A percentile compares a stretch with the other conserved stretches of the same genome.
Conservation (phyloP, 2,329 filamentous ascomycete genomes). For the Neopestalotiopsis sp. region DNA sequence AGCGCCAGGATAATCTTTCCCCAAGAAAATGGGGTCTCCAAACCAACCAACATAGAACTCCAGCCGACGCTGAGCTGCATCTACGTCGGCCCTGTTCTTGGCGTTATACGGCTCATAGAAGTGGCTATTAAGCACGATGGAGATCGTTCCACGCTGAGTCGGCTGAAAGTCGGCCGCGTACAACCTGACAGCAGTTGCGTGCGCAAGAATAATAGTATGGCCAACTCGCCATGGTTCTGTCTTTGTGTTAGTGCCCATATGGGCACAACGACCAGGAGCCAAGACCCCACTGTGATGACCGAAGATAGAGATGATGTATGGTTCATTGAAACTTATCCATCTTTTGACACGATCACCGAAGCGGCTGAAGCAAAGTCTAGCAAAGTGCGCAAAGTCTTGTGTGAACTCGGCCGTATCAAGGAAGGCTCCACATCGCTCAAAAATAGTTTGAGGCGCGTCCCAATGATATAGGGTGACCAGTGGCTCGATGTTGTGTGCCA, state of each 20-base stretch:
- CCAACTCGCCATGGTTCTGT: constrained; percentile 32
- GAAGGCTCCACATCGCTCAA: constrained; percentile 43
- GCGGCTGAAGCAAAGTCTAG: constrained; percentile 41
- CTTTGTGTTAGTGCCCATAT: constrained; percentile 10
- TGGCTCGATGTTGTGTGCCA: constrained; percentile 62
- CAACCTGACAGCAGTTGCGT: constrained; percentile 37
- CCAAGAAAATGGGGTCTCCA: constrained; percentile 42
- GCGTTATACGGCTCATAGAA: constrained; percentile 44
- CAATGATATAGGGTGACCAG: constrained; percentile 71
- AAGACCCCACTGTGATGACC: constrained; percentile 41
- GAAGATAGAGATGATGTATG: constrained; percentile 44
- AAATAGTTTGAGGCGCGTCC: constrained; percentile 50
- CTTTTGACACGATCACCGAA: constrained; percentile 42
- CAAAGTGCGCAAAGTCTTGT: constrained; percentile 43
- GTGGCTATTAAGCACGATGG: constrained; percentile 44
- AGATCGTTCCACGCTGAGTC: constrained; percentile 38
- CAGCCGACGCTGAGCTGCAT: constrained; percentile 41
- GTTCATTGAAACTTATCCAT: constrained; percentile 49
- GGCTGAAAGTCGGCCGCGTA: constrained; percentile 40
- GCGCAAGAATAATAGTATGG: constrained; percentile 42
- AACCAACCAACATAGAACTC: constrained; percentile 47
- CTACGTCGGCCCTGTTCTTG: constrained; percentile 29
- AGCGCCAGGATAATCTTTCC: constrained; percentile 26
- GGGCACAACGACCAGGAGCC: constrained; percentile 33
- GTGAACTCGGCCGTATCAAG: constrained; percentile 38